Evolutionary conservation across 371 early-diverging fungal genomes (phyloP).

Genomic region (Apophysomyces elegans): DNA sequence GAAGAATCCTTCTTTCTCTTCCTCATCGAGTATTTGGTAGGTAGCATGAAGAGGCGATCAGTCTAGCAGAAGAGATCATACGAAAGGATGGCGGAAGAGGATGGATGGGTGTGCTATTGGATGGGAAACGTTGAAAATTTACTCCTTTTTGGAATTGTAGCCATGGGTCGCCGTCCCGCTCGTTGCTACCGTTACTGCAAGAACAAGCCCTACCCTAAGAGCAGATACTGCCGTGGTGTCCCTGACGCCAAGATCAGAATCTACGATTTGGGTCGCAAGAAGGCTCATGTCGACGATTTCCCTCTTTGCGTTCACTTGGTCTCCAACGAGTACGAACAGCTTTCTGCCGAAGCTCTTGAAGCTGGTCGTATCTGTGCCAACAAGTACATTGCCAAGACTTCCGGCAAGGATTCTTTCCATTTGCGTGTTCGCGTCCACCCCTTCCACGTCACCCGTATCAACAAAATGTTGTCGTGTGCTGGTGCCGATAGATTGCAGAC

Average conservation of each 20-base stretch:
- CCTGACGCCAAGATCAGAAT: constrained; percentile 99
- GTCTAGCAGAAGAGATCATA: neutral
- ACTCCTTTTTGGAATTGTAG: neutral
- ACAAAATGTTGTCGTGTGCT: constrained; percentile 99
- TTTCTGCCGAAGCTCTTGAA: constrained; percentile 99
- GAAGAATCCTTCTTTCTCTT: neutral
- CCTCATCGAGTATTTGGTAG: constrained; percentile 5
- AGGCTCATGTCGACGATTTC: constrained; percentile 99
- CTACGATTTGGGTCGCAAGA: constrained; percentile 99
- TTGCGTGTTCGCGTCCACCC: constrained; percentile 99
- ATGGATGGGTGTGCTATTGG: neutral
- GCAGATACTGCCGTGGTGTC: constrained; percentile 99
- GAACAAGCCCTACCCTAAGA: constrained; percentile 99
- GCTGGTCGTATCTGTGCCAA: constrained; percentile 99
- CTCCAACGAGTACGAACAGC: constrained; percentile 99
- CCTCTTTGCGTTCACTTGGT: constrained; percentile 97
- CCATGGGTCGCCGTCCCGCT: constrained; percentile 99
- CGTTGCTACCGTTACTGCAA: constrained; percentile 99
- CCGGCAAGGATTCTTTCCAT: constrained; percentile 99
- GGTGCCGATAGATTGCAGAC: constrained; percentile 99
- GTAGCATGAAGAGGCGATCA: neutral
- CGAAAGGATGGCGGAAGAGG: neutral
- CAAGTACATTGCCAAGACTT: constrained; percentile 99
- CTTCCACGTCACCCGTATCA: constrained; percentile 99
- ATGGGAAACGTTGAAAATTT: neutral